Conservation (phyloP, 1,139 yeast species). For the Hansenula sp. region DNA sequence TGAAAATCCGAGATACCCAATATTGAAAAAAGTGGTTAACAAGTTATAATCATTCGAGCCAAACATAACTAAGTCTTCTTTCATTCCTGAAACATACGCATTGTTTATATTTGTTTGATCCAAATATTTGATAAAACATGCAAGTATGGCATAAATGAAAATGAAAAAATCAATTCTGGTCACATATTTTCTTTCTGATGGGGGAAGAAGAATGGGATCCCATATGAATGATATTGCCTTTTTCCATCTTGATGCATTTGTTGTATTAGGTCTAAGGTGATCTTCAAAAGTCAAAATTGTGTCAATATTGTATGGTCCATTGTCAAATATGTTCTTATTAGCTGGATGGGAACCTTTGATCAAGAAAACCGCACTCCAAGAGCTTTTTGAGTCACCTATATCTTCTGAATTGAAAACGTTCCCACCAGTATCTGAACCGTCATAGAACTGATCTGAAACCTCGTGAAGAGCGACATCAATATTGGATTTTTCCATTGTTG, state of each 20-base stretch:
- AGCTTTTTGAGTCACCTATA: no score
- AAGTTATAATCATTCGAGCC: conserved; percentile 34
- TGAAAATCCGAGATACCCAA: conserved; percentile 40
- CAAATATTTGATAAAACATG: conserved; percentile 21
- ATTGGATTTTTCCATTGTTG: no score
- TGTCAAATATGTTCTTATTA: conserved; percentile 7
- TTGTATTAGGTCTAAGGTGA: background rate
- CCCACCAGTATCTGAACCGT: no score
- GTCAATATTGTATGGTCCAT: conserved; percentile 7
- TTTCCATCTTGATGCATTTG: conserved; percentile 5
- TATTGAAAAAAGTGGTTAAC: conserved; percentile 25
- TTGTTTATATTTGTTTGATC: conserved; percentile 47
- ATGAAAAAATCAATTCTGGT: conserved; percentile 8
- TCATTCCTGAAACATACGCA: conserved; percentile 35
- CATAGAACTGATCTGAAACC: no score
- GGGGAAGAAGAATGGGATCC: conserved; percentile 10
- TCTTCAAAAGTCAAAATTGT: conserved; percentile 4
- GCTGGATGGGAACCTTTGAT: conserved; percentile 1
- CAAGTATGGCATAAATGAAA: conserved; percentile 6
- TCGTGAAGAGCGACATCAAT: no score
- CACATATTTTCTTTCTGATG: conserved; percentile 6
- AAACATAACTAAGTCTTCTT: conserved; percentile 36
- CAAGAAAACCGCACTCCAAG: no score
- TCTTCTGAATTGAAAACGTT: no score
- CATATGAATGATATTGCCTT: conserved; percentile 7